Percentiles rank a stretch among this genome's conserved stretches.
Conservation (phyloP, 257 asterid species). For the Sherardia arvensis region DNA sequence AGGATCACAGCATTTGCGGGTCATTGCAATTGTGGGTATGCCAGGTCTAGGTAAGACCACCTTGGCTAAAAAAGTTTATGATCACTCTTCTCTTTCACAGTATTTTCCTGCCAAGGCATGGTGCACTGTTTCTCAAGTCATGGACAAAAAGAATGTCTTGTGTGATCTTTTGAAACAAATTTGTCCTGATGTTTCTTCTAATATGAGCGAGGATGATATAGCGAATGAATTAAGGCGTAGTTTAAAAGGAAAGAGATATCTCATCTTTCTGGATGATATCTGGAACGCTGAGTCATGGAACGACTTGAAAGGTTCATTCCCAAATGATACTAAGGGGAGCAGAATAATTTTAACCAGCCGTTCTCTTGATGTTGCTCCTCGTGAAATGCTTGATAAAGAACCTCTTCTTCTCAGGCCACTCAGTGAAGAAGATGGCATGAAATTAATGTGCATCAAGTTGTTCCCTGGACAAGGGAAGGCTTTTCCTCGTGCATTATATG, state of each 20-base stretch:
- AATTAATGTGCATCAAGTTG: not conserved
- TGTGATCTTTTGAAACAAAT: too few relatives aligned
- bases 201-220: not conserved
- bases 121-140: constrained; percentile 2
- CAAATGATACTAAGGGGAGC: not conserved
- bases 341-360: too few relatives aligned
- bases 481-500: too few relatives aligned
- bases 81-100: not conserved
- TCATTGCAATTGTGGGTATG: constrained; percentile 6
- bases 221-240: not conserved
- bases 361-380: not conserved
- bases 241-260: not conserved
- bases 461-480: not conserved
- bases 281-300: not conserved
- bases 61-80: constrained; percentile 2
- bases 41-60: constrained; percentile 12
- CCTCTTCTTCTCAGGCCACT: not conserved
- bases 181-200: not conserved
- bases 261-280: constrained; percentile 1
- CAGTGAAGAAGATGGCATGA: not conserved
- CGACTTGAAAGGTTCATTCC: not conserved
- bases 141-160: not conserved
- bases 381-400: not conserved
- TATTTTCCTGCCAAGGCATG: not conserved
- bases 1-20: not conserved